Evolutionary conservation across 768 basidiomycete genomes (phyloP).

Genomic region (Boletellus ananas): DNA sequence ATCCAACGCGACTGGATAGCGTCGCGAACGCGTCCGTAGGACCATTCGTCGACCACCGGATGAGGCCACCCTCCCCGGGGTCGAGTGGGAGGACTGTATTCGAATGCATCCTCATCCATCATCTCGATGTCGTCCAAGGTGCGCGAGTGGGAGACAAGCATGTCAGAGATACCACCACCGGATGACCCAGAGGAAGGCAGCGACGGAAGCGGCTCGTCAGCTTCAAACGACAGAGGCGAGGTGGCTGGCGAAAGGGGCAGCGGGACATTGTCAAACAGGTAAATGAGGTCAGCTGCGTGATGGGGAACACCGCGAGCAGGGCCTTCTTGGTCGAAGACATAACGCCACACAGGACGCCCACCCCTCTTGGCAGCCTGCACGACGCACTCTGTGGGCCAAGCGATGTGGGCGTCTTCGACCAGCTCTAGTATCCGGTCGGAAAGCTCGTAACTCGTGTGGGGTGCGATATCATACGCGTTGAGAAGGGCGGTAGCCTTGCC

Average conservation of each 20-base stretch:
- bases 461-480: slow-evolving; percentile 67
- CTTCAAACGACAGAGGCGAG: slow-evolving; percentile 33
- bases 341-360: slow-evolving; percentile 69
- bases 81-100: slow-evolving; percentile 3
- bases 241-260: slow-evolving; percentile 40
- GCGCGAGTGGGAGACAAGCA: slow-evolving; percentile 8
- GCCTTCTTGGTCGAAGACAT: slow-evolving; percentile 79
- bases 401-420: slow-evolving; percentile 68
- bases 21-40: slow-evolving; percentile 64
- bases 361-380: slow-evolving; percentile 47
- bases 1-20: slow-evolving; percentile 74
- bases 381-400: slow-evolving; percentile 73
- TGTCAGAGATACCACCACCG: slow-evolving; percentile 15
- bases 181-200: slow-evolving; percentile 30
- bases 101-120: slow-evolving; percentile 24
- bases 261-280: slow-evolving; percentile 75
- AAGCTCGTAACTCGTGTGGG: slow-evolving; percentile 64
- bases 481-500: slow-evolving; percentile 57
- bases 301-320: slow-evolving; percentile 62
- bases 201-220: slow-evolving; percentile 30
- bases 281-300: slow-evolving; percentile 69
- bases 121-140: slow-evolving; percentile 27
- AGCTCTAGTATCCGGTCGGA: slow-evolving; percentile 67
- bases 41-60: slow-evolving; percentile 60
- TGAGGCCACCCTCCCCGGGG: slow-evolving; percentile 47